These are phyloP conservation scores for Botryotinia convoluta DNA, from an alignment of 2,329 filamentous ascomycete species.

Conservation along the genomic window DNA sequence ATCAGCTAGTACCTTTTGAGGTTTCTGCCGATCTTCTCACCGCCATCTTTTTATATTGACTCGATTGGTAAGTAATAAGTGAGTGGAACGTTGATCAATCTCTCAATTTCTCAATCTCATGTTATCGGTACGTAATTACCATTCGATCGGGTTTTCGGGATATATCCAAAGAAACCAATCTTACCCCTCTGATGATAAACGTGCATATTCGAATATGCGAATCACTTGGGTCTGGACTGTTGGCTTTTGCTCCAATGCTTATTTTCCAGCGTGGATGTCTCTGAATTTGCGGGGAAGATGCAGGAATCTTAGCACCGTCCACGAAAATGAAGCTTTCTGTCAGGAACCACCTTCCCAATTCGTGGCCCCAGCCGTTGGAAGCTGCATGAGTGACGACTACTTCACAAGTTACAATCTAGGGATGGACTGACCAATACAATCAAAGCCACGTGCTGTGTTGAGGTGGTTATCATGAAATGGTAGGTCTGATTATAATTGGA, in stretches of 20 bases:
- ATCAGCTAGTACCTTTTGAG: not conserved
- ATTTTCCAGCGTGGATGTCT: not conserved
- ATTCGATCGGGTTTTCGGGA: not conserved
- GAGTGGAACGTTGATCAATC: not conserved
- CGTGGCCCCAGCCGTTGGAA: not conserved
- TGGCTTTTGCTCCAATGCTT: not conserved
- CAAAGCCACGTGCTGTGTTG: not conserved
- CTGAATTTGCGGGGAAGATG: not conserved
- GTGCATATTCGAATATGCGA: not conserved
- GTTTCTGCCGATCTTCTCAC: not conserved
- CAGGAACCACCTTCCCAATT: slow-evolving; percentile 13
- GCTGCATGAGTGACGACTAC: not conserved
- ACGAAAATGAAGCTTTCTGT: slow-evolving; percentile 5
- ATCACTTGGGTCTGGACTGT: not conserved
- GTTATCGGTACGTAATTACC: not conserved
- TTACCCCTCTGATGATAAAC: not conserved
- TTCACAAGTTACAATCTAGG: not conserved
- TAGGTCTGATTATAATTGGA: not conserved
- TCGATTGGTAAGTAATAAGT: not conserved
- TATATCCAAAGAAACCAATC: not conserved
- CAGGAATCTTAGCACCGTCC: not conserved
- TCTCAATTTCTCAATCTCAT: not conserved
- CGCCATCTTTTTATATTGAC: not conserved
- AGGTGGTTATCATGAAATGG: not conserved
- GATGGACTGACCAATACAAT: not conserved